Evolutionary conservation across 306 rosid species (phyloP).

Genomic region (Malus asiatica): DNA sequence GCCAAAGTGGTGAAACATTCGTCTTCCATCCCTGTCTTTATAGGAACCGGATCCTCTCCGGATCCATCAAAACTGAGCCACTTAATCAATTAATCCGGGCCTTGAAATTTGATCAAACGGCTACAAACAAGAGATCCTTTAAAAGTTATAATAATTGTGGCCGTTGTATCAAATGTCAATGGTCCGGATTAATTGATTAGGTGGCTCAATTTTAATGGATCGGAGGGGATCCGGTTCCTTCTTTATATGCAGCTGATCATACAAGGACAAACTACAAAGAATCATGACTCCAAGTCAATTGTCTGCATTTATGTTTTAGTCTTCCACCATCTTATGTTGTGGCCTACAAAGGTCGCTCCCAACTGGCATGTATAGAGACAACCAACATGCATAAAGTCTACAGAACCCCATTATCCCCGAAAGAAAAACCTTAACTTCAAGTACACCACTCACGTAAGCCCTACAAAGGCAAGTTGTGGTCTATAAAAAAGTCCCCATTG

Average conservation of each 20-base stretch:
- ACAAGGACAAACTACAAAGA: not conserved
- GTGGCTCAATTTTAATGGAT: no score
- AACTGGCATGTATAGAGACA: not conserved
- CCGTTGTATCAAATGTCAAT: no score
- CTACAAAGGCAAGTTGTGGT: slow-evolving; percentile 19
- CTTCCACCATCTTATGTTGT: not conserved
- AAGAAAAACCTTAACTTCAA: no score
- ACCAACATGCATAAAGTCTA: no score
- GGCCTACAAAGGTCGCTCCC: not conserved
- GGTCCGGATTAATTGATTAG: no score
- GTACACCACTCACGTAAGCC: not conserved
- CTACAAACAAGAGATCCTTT: accelerated
- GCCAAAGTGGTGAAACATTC: not conserved
- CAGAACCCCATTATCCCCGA: no score
- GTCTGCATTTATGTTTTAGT: not conserved
- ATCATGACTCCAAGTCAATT: not conserved
- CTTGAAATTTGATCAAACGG: no score
- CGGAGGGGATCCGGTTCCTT: no score
- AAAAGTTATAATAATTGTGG: no score
- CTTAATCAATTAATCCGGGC: no score
- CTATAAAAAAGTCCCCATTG: slow-evolving; percentile 32
- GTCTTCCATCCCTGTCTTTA: not conserved
- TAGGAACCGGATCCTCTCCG: no score
- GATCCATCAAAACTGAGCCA: no score
- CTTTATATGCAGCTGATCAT: not conserved